phyloP scores from a whole-genome alignment of 2,329 filamentous ascomycete genomes.

The Fusarium denticulatum region DNA sequence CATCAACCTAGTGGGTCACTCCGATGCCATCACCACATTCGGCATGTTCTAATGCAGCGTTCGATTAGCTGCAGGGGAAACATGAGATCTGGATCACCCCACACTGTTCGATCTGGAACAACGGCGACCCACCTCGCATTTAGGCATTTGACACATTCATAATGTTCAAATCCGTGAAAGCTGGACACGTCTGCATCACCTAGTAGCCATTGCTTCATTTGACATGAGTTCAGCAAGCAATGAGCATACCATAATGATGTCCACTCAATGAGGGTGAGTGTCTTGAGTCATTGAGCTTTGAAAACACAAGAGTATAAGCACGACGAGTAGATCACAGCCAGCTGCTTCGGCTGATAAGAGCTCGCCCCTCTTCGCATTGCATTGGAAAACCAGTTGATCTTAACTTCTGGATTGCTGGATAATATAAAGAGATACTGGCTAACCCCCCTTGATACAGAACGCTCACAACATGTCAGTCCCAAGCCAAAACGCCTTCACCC shows the following conservation, averaged over 20 bases:
- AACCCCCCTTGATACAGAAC: conserved; percentile 6
- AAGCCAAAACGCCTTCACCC: background rate
- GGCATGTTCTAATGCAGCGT: conserved; percentile 27
- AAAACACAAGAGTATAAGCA: background rate
- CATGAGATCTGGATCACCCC: conserved; percentile 38
- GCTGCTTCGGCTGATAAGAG: background rate
- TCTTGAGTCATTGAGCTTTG: background rate
- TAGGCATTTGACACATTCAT: background rate
- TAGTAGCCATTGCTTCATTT: background rate
- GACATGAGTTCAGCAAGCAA: background rate
- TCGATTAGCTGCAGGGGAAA: conserved; percentile 34
- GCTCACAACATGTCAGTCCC: conserved; percentile 1
- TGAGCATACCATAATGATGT: background rate
- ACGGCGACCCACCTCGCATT: conserved; percentile 32
- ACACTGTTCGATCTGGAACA: conserved; percentile 33
- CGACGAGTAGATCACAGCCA: background rate
- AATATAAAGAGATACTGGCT: background rate
- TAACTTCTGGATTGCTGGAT: background rate
- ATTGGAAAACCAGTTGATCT: background rate
- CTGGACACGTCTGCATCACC: background rate
- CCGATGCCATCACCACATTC: conserved; percentile 17
- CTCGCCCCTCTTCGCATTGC: background rate
- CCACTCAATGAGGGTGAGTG: background rate
- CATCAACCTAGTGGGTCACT: conserved; percentile 18
- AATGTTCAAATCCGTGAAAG: background rate